Base-by-base conservation (phyloP, 2,329 filamentous ascomycete genomes). In the Fusarium ramigenum region DNA sequence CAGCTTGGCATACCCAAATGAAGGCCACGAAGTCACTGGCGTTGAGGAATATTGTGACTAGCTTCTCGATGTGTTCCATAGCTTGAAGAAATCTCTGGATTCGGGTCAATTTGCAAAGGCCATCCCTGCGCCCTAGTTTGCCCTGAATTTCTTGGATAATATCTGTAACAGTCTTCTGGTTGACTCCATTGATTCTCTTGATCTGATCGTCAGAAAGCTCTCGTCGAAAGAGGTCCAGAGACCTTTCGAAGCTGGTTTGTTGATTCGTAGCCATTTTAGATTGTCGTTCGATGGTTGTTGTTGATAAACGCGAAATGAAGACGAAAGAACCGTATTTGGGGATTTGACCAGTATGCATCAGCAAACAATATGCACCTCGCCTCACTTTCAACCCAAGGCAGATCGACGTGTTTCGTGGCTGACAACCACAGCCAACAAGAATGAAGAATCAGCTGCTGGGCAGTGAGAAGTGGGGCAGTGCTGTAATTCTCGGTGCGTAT, bases 151-250 rank as follows among this genome's bases (percentile, higher is more conserved):
- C 16, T 1, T 65, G 43, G 11, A 70, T 65, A 0, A 42, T 23
- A 0, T 19, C 32, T 0, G 5, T 4, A 0, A 70, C 0, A 3
- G 34, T 9, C 0, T 43, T 14, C 11, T 46, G 43, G 0, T 46
- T 66, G 0, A 1, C 43, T 0, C 36, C 37, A 12, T 32, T 12
- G 4, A 32, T 12, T 32, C 4, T 4, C 30, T 32, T 32, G 1
- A 37, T 8, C 18, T 70, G 36, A 1, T 36, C 37, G 0, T 70
- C 37, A 0, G 68, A 56, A 30, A 70, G 66, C 7, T 53, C 28
- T 14, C n/a, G 42, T 0, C 54, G 43, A 10, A 70, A 70, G 8
- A 34, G 21, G 7, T 39, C 42, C 0, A 70, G 2, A 1, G 61
- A 61, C 23, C 10, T 42, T 39, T 70, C 39, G 0, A 70, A 50